Percentiles rank a stretch among this genome's conserved stretches.
Conservation (phyloP, 1,139 yeast species). For the Yamadazyma sp. region DNA sequence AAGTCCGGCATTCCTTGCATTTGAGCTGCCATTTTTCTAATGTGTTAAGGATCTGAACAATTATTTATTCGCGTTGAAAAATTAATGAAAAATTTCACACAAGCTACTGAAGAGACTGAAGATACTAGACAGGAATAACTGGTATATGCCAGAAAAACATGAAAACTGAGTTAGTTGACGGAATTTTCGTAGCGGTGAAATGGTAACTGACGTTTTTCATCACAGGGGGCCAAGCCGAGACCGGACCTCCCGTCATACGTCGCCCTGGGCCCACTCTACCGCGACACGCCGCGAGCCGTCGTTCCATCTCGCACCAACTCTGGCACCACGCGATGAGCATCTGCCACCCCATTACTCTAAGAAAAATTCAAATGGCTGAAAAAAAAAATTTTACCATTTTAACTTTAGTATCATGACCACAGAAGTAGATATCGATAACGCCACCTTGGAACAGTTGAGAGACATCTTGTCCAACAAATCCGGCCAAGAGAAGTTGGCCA, state of each 20-base stretch:
- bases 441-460: conserved; percentile 65
- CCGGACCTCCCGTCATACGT: not conserved
- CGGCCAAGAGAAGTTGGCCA: conserved; percentile 74
- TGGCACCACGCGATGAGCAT: conserved; percentile 1
- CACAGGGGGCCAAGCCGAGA: too few species aligned
- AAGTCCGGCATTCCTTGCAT: conserved; percentile 80
- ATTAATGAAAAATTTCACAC: conserved; percentile 11
- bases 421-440: conserved; percentile 46
- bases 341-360: not conserved
- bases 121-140: not conserved
- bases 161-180: too few species aligned
- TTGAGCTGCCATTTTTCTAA: conserved; percentile 27
- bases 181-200: too few species aligned
- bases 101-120: not conserved
- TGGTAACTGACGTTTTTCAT: too few species aligned
- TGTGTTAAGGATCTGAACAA: conserved; percentile 3
- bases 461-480: conserved; percentile 63
- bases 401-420: conserved; percentile 20
- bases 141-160: too few species aligned
- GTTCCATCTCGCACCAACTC: not conserved
- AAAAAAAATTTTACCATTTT: conserved; percentile 6
- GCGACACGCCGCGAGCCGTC: not conserved
- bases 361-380: not conserved
- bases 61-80: conserved; percentile 14
- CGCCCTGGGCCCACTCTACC: not conserved